phyloP scores from a whole-genome alignment of 2,329 filamentous ascomycete species.

The Trichophyton verrucosum region DNA sequence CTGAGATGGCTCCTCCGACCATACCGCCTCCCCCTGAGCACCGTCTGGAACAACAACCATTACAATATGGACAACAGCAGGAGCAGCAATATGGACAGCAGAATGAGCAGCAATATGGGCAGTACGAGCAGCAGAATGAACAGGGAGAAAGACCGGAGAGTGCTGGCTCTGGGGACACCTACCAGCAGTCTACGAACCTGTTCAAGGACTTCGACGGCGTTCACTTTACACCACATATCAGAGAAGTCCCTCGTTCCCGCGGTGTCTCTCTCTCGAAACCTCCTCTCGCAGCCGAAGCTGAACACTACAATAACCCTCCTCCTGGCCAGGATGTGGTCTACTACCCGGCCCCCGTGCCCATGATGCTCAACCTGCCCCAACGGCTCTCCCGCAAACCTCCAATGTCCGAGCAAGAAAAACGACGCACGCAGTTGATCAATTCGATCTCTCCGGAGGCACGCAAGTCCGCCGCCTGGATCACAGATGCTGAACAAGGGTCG shows the following conservation, averaged over 20 bases:
- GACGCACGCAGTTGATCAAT: slow-evolving; percentile 61
- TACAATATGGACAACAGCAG: not conserved
- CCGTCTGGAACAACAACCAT: not conserved
- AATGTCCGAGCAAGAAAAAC: slow-evolving; percentile 48
- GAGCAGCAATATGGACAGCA: not conserved
- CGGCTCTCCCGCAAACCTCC: slow-evolving; percentile 64
- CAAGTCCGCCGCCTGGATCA: slow-evolving; percentile 40
- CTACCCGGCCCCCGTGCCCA: slow-evolving; percentile 88
- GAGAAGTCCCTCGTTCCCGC: slow-evolving; percentile 18
- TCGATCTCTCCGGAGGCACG: slow-evolving; percentile 45
- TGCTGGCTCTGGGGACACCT: slow-evolving; percentile 35
- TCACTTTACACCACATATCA: slow-evolving; percentile 28
- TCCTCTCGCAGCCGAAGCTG: slow-evolving; percentile 28
- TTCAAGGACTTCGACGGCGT: slow-evolving; percentile 42
- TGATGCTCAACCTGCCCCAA: slow-evolving; percentile 83
- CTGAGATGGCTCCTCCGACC: slow-evolving; percentile 10
- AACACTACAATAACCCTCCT: slow-evolving; percentile 28
- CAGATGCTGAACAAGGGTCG: slow-evolving; percentile 17
- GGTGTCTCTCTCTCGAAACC: slow-evolving; percentile 29
- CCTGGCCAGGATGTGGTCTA: slow-evolving; percentile 76
- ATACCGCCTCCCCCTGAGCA: slow-evolving; percentile 11
- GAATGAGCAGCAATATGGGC: not conserved
- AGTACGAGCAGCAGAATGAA: not conserved
- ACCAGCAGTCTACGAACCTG: slow-evolving; percentile 31
- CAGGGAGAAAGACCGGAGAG: slow-evolving; percentile 24